Evolutionary conservation across 352 stramenopile genomes (phyloP).

Genomic region (Globisporangium viniferum): DNA sequence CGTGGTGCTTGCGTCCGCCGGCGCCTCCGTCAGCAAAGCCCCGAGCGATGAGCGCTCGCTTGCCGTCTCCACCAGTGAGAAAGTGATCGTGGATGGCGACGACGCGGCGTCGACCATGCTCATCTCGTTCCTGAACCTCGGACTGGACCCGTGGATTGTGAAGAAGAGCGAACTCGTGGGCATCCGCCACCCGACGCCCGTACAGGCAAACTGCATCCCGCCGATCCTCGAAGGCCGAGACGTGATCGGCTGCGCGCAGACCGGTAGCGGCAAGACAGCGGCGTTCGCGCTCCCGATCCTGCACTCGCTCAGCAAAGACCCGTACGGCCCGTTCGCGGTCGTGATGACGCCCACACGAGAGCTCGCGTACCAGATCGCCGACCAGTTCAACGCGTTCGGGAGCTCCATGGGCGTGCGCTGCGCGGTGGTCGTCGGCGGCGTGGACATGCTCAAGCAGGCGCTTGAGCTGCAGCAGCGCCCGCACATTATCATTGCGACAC

Average conservation of each 20-base stretch:
- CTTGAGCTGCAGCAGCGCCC: constrained; percentile 87
- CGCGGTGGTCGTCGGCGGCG: constrained; percentile 93
- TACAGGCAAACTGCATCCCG: constrained; percentile 91
- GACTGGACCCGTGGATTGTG: constrained; percentile 85
- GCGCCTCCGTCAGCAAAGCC: not conserved
- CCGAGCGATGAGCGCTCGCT: not conserved
- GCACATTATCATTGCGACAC: constrained; percentile 98
- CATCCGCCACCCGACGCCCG: constrained; percentile 84
- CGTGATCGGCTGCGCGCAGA: constrained; percentile 92
- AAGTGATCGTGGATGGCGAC: constrained; percentile 36
- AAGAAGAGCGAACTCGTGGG: constrained; percentile 82
- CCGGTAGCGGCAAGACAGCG: constrained; percentile 97
- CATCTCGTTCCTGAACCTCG: constrained; percentile 82
- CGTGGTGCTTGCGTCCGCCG: constrained; percentile 3
- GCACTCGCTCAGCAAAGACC: constrained; percentile 91
- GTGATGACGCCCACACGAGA: constrained; percentile 97
- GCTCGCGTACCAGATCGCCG: constrained; percentile 97
- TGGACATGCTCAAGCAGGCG: constrained; percentile 93
- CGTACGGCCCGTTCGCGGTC: constrained; percentile 94
- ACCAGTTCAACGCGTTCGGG: constrained; percentile 96
- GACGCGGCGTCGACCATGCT: constrained; percentile 43
- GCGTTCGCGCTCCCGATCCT: constrained; percentile 98
- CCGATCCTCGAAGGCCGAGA: constrained; percentile 87
- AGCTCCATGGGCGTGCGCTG: constrained; percentile 89
- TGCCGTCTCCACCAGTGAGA: constrained; percentile 18